Percentiles rank a stretch among this genome's conserved stretches.
Conservation (phyloP, 345 rosid genomes). For the Syzygium grande region DNA sequence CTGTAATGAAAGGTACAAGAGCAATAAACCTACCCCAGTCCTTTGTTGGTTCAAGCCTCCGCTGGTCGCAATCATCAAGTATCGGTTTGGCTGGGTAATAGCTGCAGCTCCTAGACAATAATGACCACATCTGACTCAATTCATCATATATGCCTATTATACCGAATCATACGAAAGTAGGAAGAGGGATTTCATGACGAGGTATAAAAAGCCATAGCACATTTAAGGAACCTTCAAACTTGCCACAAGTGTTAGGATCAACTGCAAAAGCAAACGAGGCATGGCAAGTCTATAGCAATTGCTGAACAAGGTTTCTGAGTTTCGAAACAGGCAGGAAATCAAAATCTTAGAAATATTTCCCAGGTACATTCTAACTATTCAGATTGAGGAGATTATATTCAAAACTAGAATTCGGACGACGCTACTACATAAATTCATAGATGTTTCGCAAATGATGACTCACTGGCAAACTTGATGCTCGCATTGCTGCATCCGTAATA, state of each 20-base stretch:
- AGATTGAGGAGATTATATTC: background rate
- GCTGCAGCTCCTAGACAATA: slow-evolving; percentile 45
- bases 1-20: background rate
- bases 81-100: slow-evolving; percentile 43
- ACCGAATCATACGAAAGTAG: background rate
- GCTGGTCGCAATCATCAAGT: slow-evolving; percentile 72
- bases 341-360: background rate
- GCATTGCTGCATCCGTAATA: slow-evolving; percentile 71
- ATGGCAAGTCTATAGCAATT: background rate
- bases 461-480: slow-evolving; percentile 54
- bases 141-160: background rate
- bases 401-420: background rate
- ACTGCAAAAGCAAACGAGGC: background rate
- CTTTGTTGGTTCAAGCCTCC: slow-evolving; percentile 97
- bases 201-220: background rate
- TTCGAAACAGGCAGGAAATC: background rate
- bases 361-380: background rate
- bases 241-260: background rate
- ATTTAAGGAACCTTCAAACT: background rate
- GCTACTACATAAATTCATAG: background rate
- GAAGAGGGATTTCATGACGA: background rate
- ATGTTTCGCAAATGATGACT: slow-evolving; percentile 2
- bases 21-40: slow-evolving; percentile 61
- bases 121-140: background rate
- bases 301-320: background rate